A percentile compares a stretch with the other conserved stretches of the same genome.
phyloP scores from a whole-genome alignment of 2,329 filamentous ascomycete species.

The Aureobasidium uvarum region DNA sequence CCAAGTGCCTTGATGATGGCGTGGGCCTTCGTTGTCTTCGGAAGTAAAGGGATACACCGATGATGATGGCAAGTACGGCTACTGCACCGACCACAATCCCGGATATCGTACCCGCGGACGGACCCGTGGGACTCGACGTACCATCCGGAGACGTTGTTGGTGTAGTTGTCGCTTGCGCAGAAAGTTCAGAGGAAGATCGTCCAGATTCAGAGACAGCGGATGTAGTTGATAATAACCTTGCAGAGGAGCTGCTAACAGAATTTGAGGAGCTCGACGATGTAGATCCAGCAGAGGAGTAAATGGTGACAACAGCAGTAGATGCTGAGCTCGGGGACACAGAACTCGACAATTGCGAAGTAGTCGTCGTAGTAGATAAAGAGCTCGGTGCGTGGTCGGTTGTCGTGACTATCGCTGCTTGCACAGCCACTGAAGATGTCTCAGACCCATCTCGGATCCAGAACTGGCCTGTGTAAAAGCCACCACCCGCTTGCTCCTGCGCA shows the following conservation, averaged over 20 bases:
- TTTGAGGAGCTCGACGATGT: not conserved
- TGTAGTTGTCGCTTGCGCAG: not conserved
- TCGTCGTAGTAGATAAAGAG: not conserved
- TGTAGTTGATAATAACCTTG: too few species aligned
- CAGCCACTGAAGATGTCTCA: not conserved
- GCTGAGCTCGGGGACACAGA: not conserved
- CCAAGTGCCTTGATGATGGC: not conserved
- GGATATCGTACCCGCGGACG: not conserved
- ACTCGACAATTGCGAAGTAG: not conserved
- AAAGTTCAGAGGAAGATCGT: not conserved
- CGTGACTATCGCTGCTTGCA: too few species aligned
- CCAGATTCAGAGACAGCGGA: not conserved
- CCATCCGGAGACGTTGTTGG: not conserved
- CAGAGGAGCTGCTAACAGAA: too few species aligned
- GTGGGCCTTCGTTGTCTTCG: not conserved
- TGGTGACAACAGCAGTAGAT: not conserved
- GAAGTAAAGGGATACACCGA: not conserved
- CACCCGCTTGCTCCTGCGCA: not conserved
- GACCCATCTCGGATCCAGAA: not conserved
- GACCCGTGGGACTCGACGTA: not conserved
- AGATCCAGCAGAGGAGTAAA: not conserved
- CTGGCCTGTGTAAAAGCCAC: conserved; percentile 7
- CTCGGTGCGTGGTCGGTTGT: not conserved
- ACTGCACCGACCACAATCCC: not conserved
- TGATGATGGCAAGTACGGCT: not conserved